Conservation (phyloP, 2,329 filamentous ascomycete genomes). For the Exophiala xenobiotica region DNA sequence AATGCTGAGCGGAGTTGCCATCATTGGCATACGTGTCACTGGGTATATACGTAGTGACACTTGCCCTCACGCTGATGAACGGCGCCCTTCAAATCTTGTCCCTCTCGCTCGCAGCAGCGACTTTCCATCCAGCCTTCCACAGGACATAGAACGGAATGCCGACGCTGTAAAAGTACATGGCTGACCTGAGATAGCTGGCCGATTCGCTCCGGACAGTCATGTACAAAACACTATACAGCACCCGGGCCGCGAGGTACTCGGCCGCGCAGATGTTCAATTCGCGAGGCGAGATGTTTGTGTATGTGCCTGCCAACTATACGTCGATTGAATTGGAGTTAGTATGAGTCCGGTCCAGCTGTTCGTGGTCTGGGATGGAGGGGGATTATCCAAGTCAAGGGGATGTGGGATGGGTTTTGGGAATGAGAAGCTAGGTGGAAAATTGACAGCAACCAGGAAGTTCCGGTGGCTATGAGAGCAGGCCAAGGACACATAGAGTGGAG, state of each 20-base stretch:
- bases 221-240: slow-evolving; percentile 38
- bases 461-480: no score
- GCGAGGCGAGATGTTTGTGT: slow-evolving; percentile 34
- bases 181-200: slow-evolving; percentile 36
- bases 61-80: no score
- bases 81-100: no score
- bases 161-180: slow-evolving; percentile 37
- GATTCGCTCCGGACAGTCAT: slow-evolving; percentile 36
- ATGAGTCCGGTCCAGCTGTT: no score
- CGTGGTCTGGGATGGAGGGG: no score
- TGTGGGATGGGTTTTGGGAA: background rate
- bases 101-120: no score
- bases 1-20: no score
- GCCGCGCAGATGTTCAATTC: slow-evolving; percentile 37
- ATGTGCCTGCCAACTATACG: slow-evolving; percentile 35
- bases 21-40: no score
- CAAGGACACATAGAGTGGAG: no score
- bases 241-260: slow-evolving; percentile 36
- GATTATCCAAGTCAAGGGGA: background rate
- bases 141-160: slow-evolving; percentile 36
- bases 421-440: background rate
- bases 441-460: no score
- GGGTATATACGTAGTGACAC: no score
- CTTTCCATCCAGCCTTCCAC: slow-evolving; percentile 33
- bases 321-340: no score